phyloP scores from a whole-genome alignment of 2,329 filamentous ascomycete species.

The Penicillium frequentans region DNA sequence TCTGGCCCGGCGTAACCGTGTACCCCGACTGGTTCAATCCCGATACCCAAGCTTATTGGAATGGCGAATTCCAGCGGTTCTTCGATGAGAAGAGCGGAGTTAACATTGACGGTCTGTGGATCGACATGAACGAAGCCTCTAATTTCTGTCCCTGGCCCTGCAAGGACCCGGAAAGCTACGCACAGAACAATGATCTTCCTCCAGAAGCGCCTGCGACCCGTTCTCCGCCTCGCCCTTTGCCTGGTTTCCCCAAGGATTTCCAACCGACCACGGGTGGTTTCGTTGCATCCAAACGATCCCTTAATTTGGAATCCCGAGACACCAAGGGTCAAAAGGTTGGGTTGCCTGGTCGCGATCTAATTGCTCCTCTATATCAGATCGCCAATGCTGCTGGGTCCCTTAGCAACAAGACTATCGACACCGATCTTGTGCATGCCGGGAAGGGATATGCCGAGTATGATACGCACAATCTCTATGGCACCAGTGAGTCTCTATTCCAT shows the following conservation, averaged over 20 bases:
- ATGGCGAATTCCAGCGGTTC: conserved; percentile 64
- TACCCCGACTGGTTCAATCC: conserved; percentile 77
- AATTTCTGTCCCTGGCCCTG: conserved; percentile 60
- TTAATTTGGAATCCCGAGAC: conserved; percentile 2
- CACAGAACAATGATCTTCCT: conserved; percentile 45
- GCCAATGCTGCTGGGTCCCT: conserved; percentile 58
- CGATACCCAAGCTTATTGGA: conserved; percentile 68
- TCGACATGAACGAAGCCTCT: conserved; percentile 65
- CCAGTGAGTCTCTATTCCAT: conserved; percentile 42
- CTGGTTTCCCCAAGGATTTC: conserved; percentile 68
- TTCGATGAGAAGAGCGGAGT: conserved; percentile 65
- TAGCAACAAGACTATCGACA: conserved; percentile 62
- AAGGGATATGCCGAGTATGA: conserved; percentile 70
- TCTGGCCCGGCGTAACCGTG: conserved; percentile 73
- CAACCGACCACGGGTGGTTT: conserved; percentile 51
- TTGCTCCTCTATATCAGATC: conserved; percentile 66
- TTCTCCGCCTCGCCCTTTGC: conserved; percentile 62
- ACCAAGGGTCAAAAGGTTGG: conserved; percentile 51
- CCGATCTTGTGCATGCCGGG: conserved; percentile 63
- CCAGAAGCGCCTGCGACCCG: conserved; percentile 65
- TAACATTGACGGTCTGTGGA: conserved; percentile 77
- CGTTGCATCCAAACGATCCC: conserved; percentile 9
- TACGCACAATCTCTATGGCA: conserved; percentile 74
- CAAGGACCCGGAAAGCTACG: conserved; percentile 54
- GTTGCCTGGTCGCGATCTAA: conserved; percentile 62